These are phyloP conservation scores for Spizellomyces sp. DNA, from an alignment of 192 early-diverging fungal genomes.

Conservation along the genomic window DNA sequence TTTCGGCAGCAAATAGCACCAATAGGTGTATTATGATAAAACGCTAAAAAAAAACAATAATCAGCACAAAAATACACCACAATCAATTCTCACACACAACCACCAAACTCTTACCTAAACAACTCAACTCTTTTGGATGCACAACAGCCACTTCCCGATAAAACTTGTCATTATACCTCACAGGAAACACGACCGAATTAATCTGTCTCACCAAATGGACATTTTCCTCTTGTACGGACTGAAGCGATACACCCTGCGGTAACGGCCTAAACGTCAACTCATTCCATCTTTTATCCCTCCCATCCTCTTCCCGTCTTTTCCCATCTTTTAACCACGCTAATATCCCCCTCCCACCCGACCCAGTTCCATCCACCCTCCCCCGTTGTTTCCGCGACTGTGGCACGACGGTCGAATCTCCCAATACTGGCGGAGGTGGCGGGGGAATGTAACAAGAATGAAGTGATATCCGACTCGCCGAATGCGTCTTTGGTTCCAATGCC, in stretches of 20 bases:
- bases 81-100: not conserved
- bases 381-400: too few species aligned
- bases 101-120: conserved; percentile 30
- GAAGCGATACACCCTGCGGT: not conserved
- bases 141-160: conserved; percentile 66
- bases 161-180: conserved; percentile 76
- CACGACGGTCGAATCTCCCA: too few species aligned
- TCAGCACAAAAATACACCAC: not conserved
- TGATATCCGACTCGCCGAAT: too few species aligned
- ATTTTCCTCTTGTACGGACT: conserved; percentile 46
- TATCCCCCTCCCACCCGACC: too few species aligned
- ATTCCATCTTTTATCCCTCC: too few species aligned
- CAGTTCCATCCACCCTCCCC: too few species aligned
- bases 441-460: too few species aligned
- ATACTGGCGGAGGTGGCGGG: too few species aligned
- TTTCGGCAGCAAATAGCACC: conserved; percentile 86
- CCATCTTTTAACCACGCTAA: too few species aligned
- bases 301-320: too few species aligned
- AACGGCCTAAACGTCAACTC: not conserved
- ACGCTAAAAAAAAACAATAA: conserved; percentile 46
- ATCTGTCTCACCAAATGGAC: conserved; percentile 71
- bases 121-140: conserved; percentile 29
- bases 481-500: too few species aligned
- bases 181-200: conserved; percentile 84
- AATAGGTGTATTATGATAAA: conserved; percentile 65